Evolutionary conservation across 768 basidiomycete species (phyloP), one percentile per base, ranked within the genome.

Genomic region (Tulasnella sp.): DNA sequence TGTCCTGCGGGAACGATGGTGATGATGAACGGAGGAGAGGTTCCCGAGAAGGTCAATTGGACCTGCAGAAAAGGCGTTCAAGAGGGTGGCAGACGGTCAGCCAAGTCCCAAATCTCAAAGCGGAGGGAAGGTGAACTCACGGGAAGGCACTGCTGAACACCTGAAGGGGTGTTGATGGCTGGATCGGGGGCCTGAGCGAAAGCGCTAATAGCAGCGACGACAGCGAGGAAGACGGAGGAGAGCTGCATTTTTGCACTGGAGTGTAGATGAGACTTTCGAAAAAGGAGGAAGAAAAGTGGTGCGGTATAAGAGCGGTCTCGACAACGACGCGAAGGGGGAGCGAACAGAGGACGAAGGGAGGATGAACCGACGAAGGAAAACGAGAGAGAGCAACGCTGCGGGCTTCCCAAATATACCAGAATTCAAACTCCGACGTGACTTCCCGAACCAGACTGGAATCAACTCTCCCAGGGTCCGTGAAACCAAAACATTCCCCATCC

Each of bases 1-100:
- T 77, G 76, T 29, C 76, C 76, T 29, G 75, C 77, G 52, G 77
- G 77, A 32, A 80, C 77, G 67, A 79, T 77, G 71, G 76, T 68
- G 29, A 73, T 67, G 67, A 73, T 59, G 66, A 44, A 73, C 35
- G 72, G 72, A 36, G 66, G 66, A 5, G 34, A 41, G 6, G 66
- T 69, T 34, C 66, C 72, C 34, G 66, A 62, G 66, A 67, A 73
- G 41, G 72, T 69, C 12, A 73, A n/a, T 39, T 68, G 67, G 14
- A n/a, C 17, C 39, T 41, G 40, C 8, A 19, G 34, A 29, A 26
- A 65, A 36, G 8, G 26, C 36, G 19, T 34, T n/a, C 11, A 12
- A 36, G 9, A 5, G 37, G 5, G 67, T 1, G 17, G 37, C 37
- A 19, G n/a, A 39, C 39, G 40, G 12, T 42, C 22, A 17, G 3